Evolutionary conservation across 2,329 filamentous ascomycete genomes (phyloP), one percentile per base, ranked within the genome.

Genomic region (Pseudogymnoascus sp.): DNA sequence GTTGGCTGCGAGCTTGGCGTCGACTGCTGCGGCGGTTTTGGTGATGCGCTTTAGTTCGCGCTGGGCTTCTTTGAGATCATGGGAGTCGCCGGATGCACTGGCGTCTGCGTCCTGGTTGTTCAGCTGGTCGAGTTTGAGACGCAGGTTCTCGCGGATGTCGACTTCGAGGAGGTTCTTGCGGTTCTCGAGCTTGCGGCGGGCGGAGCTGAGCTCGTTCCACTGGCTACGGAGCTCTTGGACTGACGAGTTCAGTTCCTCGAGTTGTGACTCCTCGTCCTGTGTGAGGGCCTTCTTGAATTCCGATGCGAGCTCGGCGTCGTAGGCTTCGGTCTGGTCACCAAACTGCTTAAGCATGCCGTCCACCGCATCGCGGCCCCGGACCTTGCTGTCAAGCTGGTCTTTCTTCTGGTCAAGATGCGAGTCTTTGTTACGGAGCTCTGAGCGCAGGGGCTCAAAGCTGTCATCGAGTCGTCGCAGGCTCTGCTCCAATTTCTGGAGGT

Each of bases 261-360:
- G 80, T 70, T 90, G 87, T 41, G 81, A 79, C 74, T 97, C 93
- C 74, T 99, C 95, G n/a, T 87, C 84, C 6, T 83, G 78, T 8
- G 88, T 89, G 58, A 99, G 80, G 10, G 89, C 89, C 75, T 96
- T 97, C 78, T 96, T 95, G 78, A 97, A 99, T 25, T 95, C 89
- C 0, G 91, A 90, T 13, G 82, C 81, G 62, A 97, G 76, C 73
- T 99, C 95, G 2, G 86, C 81, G 73, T 96, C 87, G 72, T 92
- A 89, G 5, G 89, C 87, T 58, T 80, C 82, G 62, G 95, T 81
- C 67, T 90, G 89, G 64, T 91, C 88, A 59, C 87, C 83, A 61
- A 96, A 82, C 41, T 86, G 85, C 66, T 90, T 88, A 73, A 97
- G 83, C 69, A 90, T 88, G 66, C 81, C 82, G 66, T 91, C 86